phyloP scores from a whole-genome alignment of 1,284 basidiomycete genomes.

The Anthracocystis walkeri region DNA sequence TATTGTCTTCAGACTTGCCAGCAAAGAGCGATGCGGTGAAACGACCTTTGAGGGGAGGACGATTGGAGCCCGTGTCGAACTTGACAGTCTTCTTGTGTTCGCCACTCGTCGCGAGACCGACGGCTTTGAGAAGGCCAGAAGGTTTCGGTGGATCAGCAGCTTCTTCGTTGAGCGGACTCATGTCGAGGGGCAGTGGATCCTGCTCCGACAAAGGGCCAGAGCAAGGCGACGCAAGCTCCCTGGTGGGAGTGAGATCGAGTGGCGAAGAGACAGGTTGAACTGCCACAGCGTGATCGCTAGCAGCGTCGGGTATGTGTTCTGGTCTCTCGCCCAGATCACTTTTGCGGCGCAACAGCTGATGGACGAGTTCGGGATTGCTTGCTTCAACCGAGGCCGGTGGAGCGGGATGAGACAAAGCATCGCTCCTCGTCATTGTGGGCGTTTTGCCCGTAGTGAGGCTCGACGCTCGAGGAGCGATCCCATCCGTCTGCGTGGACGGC shows the following conservation, averaged over 20 bases:
- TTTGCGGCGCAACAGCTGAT: conserved; percentile 54
- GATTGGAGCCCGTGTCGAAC: conserved; percentile 36
- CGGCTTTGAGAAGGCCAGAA: conserved; percentile 18
- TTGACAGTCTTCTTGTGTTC: conserved; percentile 50
- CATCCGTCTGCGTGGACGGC: conserved; percentile 24
- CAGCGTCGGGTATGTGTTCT: conserved; percentile 29
- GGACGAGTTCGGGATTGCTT: conserved; percentile 46
- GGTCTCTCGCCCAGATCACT: conserved; percentile 38
- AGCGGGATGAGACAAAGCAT: conserved; percentile 50
- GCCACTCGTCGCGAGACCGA: conserved; percentile 11
- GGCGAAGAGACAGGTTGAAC: conserved; percentile 29
- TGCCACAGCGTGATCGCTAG: conserved; percentile 55
- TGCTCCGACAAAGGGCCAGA: conserved; percentile 27
- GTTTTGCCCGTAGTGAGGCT: conserved; percentile 19
- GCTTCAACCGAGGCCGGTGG: conserved; percentile 55
- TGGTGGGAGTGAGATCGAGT: conserved; percentile 17
- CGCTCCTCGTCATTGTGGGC: conserved; percentile 39
- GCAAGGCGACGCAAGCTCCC: conserved; percentile 10
- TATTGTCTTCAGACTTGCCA: conserved; percentile 19
- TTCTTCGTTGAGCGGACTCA: conserved; percentile 18
- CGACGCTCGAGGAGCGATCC: conserved; percentile 27
- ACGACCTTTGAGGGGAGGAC: conserved; percentile 25
- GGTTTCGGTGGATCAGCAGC: not conserved
- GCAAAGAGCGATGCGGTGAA: conserved; percentile 48
- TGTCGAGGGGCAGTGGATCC: conserved; percentile 35